Evolutionary conservation across 177 flowering plant genomes (phyloP).

Genomic region (Vitis hybrid): DNA sequence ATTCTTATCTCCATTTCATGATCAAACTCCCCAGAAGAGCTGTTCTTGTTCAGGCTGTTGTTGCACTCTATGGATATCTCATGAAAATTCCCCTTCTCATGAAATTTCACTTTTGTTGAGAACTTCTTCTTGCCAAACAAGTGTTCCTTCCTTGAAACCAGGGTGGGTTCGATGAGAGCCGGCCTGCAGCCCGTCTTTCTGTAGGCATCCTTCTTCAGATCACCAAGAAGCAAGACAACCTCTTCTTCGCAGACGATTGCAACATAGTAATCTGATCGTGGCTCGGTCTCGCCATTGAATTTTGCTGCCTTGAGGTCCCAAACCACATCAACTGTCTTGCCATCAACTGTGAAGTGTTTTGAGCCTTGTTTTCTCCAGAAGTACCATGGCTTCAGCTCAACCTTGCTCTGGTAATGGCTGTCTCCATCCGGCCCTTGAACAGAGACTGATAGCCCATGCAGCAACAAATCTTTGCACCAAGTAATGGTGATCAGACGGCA

Average conservation of each 20-base stretch:
- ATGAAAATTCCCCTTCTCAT: constrained; percentile 31
- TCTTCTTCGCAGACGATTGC: constrained; percentile 55
- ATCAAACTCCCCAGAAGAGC: constrained; percentile 20
- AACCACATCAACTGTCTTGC: constrained; percentile 31
- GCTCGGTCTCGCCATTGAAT: constrained; percentile 60
- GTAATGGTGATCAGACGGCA: constrained; percentile 42
- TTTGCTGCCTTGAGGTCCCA: constrained; percentile 69
- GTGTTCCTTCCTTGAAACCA: constrained; percentile 48
- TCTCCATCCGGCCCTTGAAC: constrained; percentile 35
- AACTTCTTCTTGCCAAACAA: constrained; percentile 46
- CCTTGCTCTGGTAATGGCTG: constrained; percentile 39
- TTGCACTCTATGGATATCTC: constrained; percentile 38
- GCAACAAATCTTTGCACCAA: constrained; percentile 60
- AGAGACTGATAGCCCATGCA: constrained; percentile 49
- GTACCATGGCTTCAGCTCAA: constrained; percentile 72
- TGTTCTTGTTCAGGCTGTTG: neutral
- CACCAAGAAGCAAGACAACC: constrained; percentile 57
- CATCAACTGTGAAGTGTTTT: constrained; percentile 46
- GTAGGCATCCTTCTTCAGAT: constrained; percentile 56
- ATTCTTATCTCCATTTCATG: constrained; percentile 40
- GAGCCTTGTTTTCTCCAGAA: constrained; percentile 72
- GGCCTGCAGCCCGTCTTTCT: constrained; percentile 41
- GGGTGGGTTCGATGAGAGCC: constrained; percentile 36
- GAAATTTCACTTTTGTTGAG: constrained; percentile 36
- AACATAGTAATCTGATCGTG: constrained; percentile 54